Percentiles rank a stretch among this genome's conserved stretches.
Evolutionary conservation across 148 eudicot species (phyloP).

Genomic region (Polygonum maritimum): DNA sequence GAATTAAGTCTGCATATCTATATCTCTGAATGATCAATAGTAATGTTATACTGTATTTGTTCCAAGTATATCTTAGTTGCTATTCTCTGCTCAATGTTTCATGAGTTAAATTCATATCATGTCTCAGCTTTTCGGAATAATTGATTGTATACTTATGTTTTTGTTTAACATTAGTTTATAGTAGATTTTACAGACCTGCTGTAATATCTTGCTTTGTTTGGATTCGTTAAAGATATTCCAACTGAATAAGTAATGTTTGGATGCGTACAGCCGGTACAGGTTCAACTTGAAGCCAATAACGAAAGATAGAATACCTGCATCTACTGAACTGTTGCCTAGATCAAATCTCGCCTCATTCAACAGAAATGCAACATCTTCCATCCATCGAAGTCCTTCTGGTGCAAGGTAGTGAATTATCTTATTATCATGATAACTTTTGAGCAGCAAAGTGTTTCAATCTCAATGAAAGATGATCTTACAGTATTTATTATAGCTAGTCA

Average conservation of each 20-base stretch:
- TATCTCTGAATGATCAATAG: neutral
- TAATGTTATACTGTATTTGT: neutral
- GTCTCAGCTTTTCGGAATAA: neutral
- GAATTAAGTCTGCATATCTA: neutral
- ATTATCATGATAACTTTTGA: neutral
- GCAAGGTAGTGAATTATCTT: neutral
- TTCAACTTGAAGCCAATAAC: neutral
- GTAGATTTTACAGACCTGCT: neutral
- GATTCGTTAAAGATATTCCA: neutral
- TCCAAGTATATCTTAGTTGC: neutral
- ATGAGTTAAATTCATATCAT: neutral
- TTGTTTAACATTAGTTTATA: neutral
- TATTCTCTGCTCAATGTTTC: neutral
- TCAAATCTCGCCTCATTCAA: neutral
- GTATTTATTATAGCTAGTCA: neutral
- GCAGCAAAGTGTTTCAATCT: neutral
- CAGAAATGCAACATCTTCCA: neutral
- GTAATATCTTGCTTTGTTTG: neutral
- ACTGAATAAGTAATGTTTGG: neutral
- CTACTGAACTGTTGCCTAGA: neutral
- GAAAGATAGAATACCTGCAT: neutral
- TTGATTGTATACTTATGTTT: neutral
- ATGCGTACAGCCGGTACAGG: neutral
- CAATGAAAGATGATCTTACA: neutral
- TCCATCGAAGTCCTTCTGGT: slow-evolving; percentile 1